Conservation (phyloP, 805 yeast species). For the Ogataea polymorpha region DNA sequence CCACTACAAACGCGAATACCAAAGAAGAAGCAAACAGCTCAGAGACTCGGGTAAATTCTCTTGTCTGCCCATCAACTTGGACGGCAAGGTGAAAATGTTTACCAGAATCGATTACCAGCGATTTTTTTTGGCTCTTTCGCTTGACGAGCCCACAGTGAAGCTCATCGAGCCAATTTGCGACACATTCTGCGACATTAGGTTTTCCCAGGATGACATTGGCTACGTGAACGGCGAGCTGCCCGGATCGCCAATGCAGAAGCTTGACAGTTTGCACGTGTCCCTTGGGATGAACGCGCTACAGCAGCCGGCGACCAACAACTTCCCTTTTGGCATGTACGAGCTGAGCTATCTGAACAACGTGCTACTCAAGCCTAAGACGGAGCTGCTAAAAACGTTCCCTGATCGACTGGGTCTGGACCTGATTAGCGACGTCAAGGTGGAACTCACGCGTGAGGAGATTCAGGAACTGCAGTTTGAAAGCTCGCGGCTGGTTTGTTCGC, state of each 20-base stretch:
- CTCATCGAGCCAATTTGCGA: slow-evolving; percentile 6
- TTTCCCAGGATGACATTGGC: slow-evolving; percentile 17
- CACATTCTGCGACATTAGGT: slow-evolving; percentile 8
- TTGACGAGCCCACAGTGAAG: slow-evolving; percentile 3
- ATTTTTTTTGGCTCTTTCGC: slow-evolving; percentile 15
- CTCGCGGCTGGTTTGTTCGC: slow-evolving; percentile 14
- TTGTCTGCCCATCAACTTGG: slow-evolving; percentile 7
- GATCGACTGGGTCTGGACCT: slow-evolving; percentile 10
- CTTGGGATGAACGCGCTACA: slow-evolving; percentile 13
- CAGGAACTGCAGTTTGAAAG: slow-evolving; percentile 14
- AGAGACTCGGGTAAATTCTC: slow-evolving; percentile 3
- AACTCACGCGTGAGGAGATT: slow-evolving; percentile 9
- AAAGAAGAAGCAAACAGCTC: slow-evolving; percentile 8
- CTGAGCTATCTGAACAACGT: slow-evolving; percentile 25
- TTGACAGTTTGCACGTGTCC: slow-evolving; percentile 20
- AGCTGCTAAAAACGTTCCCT: slow-evolving; percentile 20
- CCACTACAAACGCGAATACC: slow-evolving; percentile 14
- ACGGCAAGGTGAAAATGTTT: slow-evolving; percentile 9
- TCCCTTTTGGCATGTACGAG: slow-evolving; percentile 28
- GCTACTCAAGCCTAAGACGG: slow-evolving; percentile 20
- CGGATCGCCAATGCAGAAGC: slow-evolving; percentile 7
- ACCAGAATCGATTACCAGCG: slow-evolving; percentile 14
- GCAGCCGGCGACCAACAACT: neutral
- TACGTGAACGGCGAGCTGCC: slow-evolving; percentile 20
- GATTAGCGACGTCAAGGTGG: slow-evolving; percentile 17